phyloP scores from a whole-genome alignment of 306 rosid genomes.

The Fragaria nilgerrensis region DNA sequence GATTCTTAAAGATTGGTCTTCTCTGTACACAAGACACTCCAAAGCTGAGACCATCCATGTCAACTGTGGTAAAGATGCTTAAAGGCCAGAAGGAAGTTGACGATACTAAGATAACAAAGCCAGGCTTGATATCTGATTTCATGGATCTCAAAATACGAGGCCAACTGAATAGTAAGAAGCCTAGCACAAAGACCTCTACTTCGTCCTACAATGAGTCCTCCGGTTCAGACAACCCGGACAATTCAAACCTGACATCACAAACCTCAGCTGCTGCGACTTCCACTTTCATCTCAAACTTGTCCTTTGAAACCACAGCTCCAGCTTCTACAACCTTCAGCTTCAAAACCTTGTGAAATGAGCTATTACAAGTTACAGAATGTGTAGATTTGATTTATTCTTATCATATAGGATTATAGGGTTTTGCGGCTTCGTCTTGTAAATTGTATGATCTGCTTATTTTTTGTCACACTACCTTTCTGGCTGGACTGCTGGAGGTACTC shows the following conservation, averaged over 20 bases:
- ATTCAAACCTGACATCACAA: conserved; percentile 37
- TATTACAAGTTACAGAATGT: neutral
- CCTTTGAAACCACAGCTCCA: conserved; percentile 39
- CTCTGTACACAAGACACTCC: conserved; percentile 92
- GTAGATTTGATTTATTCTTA: conserved; percentile 15
- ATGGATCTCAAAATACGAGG: conserved; percentile 69
- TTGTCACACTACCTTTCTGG: conserved; percentile 3
- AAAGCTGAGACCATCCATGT: conserved; percentile 83
- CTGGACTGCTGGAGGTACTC: conserved; percentile 4
- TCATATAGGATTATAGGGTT: conserved; percentile 12
- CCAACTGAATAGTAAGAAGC: conserved; percentile 24
- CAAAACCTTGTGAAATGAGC: neutral
- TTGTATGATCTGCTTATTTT: conserved; percentile 5
- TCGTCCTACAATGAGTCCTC: conserved; percentile 39
- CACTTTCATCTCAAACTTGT: conserved; percentile 38
- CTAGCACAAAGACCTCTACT: conserved; percentile 2
- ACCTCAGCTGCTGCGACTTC: conserved; percentile 41
- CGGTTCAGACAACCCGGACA: conserved; percentile 42
- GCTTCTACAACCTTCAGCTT: conserved; percentile 35
- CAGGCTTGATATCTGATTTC: conserved; percentile 82
- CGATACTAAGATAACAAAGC: conserved; percentile 57
- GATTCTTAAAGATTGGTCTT: conserved; percentile 72
- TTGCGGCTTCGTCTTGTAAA: conserved; percentile 22
- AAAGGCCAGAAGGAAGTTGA: conserved; percentile 48
- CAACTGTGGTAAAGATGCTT: conserved; percentile 87